Base-by-base conservation (phyloP, 73 alveolate genomes). In the Durusdinium trenchii region DNA sequence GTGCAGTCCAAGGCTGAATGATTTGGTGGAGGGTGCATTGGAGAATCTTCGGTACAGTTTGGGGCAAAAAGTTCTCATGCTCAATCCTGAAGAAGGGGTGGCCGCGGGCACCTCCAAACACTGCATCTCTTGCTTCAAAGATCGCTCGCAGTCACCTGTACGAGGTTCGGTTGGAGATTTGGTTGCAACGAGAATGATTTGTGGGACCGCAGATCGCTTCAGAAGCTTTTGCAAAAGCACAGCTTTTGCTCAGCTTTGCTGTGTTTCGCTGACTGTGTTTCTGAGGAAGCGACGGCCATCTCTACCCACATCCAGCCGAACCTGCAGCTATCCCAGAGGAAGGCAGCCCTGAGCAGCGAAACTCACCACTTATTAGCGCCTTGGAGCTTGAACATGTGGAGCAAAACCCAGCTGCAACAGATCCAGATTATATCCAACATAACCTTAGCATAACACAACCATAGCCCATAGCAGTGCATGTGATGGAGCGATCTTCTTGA, bases 51-150 rank as follows among this genome's bases (percentile, higher is more conserved):
- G 98, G 32, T 89, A 91, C 98, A 91, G 98, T 89, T 57, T 91
- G 90, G 98, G 98, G 81, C 98, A 91, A 60, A 67, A 69, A 43
- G 98, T 91, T 12, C 64, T 91, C 50, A 91, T 91, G 98, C 90
- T 91, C 78, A 78, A 91, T 50, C 75, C 89, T 16, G 98, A 91
- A 48, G 90, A 91, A 6, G 76, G 75, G 30, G 62, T 50, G 61
- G 98, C 98, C 45, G 64, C 98, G 6, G 98, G 98, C 43, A 91
- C 98, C 71, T 69, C 98, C 40, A 91, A 43, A 43, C 86, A 90
- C 40, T 91, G 98, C 90, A 91, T 91, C 76, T 60, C 86, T 48
- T 91, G 98, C 98, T 91, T 91, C 89, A 91, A 91, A 50, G 98
- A 91, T 91, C 90, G 98, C 23, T 91, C 98, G 45, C 98, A 91